Conservation (phyloP, 2,329 filamentous ascomycete species). For the Colletotrichum tabaci region DNA sequence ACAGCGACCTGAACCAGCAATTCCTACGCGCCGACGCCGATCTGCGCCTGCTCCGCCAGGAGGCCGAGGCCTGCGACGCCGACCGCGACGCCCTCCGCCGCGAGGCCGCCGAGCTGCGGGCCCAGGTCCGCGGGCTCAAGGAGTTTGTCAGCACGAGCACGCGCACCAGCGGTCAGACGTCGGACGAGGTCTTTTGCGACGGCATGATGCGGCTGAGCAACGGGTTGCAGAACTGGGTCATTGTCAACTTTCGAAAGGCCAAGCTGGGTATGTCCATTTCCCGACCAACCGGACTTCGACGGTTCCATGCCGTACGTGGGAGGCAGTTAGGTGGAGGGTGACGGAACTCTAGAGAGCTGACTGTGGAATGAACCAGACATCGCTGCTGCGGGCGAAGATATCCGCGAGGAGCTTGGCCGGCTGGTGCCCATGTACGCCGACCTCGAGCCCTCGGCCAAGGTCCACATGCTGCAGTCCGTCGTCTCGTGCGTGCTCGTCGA, state of each 20-base stretch:
- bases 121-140: slow-evolving; percentile 78
- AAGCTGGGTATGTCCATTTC: slow-evolving; percentile 64
- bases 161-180: slow-evolving; percentile 71
- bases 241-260: slow-evolving; percentile 76
- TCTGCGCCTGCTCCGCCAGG: slow-evolving; percentile 64
- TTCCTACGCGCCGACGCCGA: slow-evolving; percentile 68
- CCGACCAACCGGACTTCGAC: too few species aligned
- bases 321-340: too few species aligned
- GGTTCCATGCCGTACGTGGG: too few species aligned
- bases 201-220: slow-evolving; percentile 74
- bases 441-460: slow-evolving; percentile 68
- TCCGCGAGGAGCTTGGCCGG: slow-evolving; percentile 59
- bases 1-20: slow-evolving; percentile 67
- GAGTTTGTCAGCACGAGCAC: slow-evolving; percentile 80
- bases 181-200: slow-evolving; percentile 77
- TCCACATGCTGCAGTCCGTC: slow-evolving; percentile 75
- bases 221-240: slow-evolving; percentile 81
- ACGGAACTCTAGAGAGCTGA: slow-evolving; percentile 14
- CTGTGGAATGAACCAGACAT: slow-evolving; percentile 56
- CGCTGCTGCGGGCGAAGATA: slow-evolving; percentile 56
- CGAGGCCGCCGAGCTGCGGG: slow-evolving; percentile 67
- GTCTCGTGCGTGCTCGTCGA: slow-evolving; percentile 74
- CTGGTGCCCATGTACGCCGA: slow-evolving; percentile 73
- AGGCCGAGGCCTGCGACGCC: slow-evolving; percentile 63
- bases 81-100: slow-evolving; percentile 67